A percentile compares a stretch with the other conserved stretches of the same genome.
phyloP scores from a whole-genome alignment of 2,329 filamentous ascomycete species.

The Aspergillus quadrilineatus region DNA sequence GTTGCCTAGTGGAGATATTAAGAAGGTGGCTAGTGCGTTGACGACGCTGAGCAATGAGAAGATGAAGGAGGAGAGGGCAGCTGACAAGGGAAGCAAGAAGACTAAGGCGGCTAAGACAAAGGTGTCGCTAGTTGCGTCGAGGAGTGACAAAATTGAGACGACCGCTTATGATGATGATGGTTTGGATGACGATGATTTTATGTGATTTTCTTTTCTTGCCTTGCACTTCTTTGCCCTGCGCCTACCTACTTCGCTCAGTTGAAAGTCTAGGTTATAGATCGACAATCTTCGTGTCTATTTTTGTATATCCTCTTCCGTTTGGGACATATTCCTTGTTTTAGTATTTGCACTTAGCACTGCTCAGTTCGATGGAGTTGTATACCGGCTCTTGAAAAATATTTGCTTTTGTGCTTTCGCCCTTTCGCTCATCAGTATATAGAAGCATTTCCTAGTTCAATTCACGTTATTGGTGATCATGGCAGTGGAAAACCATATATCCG shows the following conservation, averaged over 20 bases:
- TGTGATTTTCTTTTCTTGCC: constrained; percentile 36
- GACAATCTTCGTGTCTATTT: background rate
- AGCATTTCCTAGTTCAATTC: background rate
- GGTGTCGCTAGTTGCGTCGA: constrained; percentile 69
- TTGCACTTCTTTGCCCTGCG: constrained; percentile 10
- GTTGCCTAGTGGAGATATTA: constrained; percentile 87
- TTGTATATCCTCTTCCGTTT: background rate
- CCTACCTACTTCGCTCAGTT: constrained; percentile 6
- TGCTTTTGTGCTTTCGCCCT: background rate
- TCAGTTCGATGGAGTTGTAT: background rate
- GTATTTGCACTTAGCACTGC: background rate
- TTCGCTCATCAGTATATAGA: background rate
- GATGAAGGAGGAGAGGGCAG: constrained; percentile 95
- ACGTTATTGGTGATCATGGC: background rate
- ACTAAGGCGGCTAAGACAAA: constrained; percentile 95
- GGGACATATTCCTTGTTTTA: constrained; percentile 3
- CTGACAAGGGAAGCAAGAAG: constrained; percentile 95
- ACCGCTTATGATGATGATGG: constrained; percentile 81
- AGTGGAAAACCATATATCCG: background rate
- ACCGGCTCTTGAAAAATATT: background rate
- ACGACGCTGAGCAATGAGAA: constrained; percentile 96
- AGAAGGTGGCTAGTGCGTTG: constrained; percentile 85
- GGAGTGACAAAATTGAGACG: constrained; percentile 64
- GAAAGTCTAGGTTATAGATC: constrained; percentile 6
- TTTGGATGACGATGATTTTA: constrained; percentile 62